Conservation (phyloP, 202 grass and related monocot genomes). For the Eragrostis tef region DNA sequence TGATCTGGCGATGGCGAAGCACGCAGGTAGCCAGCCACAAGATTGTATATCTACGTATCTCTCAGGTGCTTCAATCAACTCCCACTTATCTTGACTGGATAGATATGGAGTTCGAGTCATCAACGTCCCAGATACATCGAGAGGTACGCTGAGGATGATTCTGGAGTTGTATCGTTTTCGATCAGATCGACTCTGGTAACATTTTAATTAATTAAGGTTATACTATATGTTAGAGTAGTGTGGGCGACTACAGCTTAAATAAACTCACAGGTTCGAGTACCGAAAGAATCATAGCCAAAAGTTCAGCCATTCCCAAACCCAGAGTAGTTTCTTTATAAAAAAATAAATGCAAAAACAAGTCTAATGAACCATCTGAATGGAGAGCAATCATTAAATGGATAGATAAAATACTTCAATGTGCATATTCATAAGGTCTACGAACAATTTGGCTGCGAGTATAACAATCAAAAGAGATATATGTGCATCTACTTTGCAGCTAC, state of each 20-base stretch:
- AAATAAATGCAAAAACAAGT: not conserved
- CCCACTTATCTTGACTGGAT: not conserved
- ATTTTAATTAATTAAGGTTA: no score
- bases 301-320: no score
- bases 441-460: not conserved
- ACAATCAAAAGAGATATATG: not conserved
- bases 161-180: not conserved
- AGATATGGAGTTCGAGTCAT: not conserved
- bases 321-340: no score
- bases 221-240: no score
- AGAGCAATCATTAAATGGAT: not conserved
- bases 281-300: no score
- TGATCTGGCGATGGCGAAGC: not conserved
- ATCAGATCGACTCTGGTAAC: no score
- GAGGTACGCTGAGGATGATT: not conserved
- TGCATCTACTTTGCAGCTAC: not conserved
- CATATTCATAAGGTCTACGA: not conserved
- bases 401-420: no score
- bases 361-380: not conserved
- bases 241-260: no score
- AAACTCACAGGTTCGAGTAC: not conserved
- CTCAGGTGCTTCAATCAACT: not conserved
- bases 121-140: constrained; percentile 4
- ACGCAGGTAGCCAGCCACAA: not conserved
- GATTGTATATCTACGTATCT: not conserved